A percentile compares a stretch with the other conserved stretches of the same genome.
phyloP scores from a whole-genome alignment of 352 stramenopile genomes.

The Globisporangium spinosum region DNA sequence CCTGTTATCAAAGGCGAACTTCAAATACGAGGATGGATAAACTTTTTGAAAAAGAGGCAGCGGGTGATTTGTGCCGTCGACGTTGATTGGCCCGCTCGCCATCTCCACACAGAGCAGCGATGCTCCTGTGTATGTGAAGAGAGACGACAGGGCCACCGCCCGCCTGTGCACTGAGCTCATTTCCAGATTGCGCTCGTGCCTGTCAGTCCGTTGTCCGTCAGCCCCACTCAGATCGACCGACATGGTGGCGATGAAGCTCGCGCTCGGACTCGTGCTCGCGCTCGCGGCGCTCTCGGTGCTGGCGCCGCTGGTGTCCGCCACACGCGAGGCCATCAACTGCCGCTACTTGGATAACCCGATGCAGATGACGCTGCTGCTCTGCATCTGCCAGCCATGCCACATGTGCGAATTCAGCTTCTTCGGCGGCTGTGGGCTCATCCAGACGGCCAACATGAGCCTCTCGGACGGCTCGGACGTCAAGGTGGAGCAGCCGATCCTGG shows the following conservation, averaged over 20 bases:
- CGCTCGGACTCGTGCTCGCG: conserved; percentile 6
- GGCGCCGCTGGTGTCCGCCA: not conserved
- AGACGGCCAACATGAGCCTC: conserved; percentile 15
- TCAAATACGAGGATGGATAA: not conserved
- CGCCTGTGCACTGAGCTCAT: not conserved
- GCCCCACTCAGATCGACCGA: not conserved
- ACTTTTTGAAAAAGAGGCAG: not conserved
- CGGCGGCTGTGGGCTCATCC: conserved; percentile 23
- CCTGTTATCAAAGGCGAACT: not conserved
- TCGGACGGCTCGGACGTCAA: conserved; percentile 28
- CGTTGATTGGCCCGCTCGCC: conserved; percentile 4
- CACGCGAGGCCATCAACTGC: conserved; percentile 17
- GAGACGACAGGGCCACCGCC: not conserved
- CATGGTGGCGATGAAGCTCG: conserved; percentile 5
- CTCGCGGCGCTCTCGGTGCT: not conserved
- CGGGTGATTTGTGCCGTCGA: not conserved
- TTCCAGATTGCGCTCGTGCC: conserved; percentile 2
- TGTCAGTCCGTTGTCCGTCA: not conserved
- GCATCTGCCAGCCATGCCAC: conserved; percentile 44
- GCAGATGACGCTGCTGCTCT: conserved; percentile 24
- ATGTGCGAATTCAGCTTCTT: conserved; percentile 32
- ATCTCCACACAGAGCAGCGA: not conserved
- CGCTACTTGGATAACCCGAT: conserved; percentile 20
- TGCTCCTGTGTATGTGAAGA: not conserved
- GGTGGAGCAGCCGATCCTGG: conserved; percentile 37